Evolutionary conservation across 2,329 filamentous ascomycete species (phyloP).

Genomic region (Dothistroma septosporum): DNA sequence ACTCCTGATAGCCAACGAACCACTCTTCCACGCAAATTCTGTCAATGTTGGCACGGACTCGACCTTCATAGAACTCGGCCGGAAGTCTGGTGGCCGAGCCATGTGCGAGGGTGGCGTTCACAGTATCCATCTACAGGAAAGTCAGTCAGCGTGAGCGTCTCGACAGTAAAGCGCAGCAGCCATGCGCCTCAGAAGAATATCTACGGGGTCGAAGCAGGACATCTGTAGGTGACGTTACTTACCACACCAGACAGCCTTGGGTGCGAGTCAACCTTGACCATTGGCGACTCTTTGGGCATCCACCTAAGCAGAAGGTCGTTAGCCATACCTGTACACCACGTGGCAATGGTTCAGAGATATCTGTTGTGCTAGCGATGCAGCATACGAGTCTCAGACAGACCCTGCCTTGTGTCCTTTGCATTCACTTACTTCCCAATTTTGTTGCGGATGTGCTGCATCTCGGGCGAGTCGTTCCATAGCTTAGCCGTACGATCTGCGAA

Average conservation of each 20-base stretch:
- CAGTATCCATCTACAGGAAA: conserved; percentile 65
- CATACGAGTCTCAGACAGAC: too few relatives aligned
- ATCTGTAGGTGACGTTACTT: too few relatives aligned
- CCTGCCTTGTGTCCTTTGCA: too few relatives aligned
- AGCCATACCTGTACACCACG: too few relatives aligned
- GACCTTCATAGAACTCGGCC: conserved; percentile 78
- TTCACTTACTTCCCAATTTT: conserved; percentile 58
- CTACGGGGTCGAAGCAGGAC: too few relatives aligned
- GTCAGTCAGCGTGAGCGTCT: too few relatives aligned
- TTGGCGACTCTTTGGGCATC: conserved; percentile 67
- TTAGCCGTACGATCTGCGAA: conserved; percentile 48
- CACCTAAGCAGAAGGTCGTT: conserved; percentile 41
- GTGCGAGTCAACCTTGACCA: conserved; percentile 76
- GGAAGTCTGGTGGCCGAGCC: conserved; percentile 75
- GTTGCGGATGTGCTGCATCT: conserved; percentile 79
- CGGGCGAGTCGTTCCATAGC: conserved; percentile 56
- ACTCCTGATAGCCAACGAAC: conserved; percentile 83
- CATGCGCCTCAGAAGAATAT: too few relatives aligned
- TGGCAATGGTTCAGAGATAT: too few relatives aligned
- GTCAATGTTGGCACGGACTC: conserved; percentile 64
- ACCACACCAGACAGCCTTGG: conserved; percentile 76
- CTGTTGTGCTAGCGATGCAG: too few relatives aligned
- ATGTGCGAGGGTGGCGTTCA: conserved; percentile 85
- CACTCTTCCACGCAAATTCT: conserved; percentile 82
- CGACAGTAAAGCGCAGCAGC: too few relatives aligned